These are phyloP conservation scores for Apiospora hydei DNA, from an alignment of 2,329 filamentous ascomycete genomes.

Conservation along the genomic window DNA sequence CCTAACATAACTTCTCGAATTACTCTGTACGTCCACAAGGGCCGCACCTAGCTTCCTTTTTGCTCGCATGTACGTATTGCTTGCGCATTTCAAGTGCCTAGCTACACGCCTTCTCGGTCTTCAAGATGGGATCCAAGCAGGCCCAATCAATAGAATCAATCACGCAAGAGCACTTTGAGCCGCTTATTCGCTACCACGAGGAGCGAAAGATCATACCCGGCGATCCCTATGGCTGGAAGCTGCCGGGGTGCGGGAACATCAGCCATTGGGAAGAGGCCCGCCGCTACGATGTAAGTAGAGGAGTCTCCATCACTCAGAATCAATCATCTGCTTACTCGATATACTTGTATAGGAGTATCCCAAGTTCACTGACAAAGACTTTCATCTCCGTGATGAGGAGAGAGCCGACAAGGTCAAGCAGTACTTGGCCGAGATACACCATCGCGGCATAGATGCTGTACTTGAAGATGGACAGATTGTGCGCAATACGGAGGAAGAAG, in stretches of 20 bases:
- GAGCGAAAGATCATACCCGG: slow-evolving; percentile 1
- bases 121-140: neutral
- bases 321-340: neutral
- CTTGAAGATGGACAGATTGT: neutral
- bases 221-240: neutral
- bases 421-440: neutral
- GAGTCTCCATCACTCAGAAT: neutral
- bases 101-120: neutral
- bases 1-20: neutral
- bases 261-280: slow-evolving; percentile 1
- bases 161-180: neutral
- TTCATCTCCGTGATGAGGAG: neutral
- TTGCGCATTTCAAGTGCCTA: neutral
- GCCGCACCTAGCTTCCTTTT: neutral
- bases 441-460: neutral
- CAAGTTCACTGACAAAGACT: neutral
- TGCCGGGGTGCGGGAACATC: neutral
- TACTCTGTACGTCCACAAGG: neutral
- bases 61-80: neutral
- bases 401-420: neutral
- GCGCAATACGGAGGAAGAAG: neutral
- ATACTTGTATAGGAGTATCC: neutral
- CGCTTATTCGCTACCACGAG: neutral
- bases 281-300: neutral
- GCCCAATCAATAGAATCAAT: neutral